Base-by-base conservation (phyloP, 352 stramenopile genomes). In the Globisporangium solare region DNA sequence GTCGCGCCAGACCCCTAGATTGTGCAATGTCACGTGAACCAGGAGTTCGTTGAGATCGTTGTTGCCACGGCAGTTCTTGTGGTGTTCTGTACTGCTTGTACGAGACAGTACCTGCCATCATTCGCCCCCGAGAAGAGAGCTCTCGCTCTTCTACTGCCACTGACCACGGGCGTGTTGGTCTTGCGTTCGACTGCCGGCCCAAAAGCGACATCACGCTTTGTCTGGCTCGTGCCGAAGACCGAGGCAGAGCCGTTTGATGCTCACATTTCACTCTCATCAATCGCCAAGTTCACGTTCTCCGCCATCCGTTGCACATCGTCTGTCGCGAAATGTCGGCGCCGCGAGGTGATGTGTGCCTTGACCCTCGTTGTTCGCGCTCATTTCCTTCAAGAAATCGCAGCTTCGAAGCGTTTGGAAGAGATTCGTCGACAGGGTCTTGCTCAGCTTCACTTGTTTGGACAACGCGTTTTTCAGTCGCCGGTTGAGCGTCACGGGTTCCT, bases 401-500 rank as follows among this genome's bases (percentile, higher is more conserved):
- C 10, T 35, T 31, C 47, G 35, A n/a, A 21, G 31, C 22, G 49
- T 24, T 7, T 31, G 21, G 31, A 61, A 31, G 1, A 54, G 35
- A n/a, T n/a, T n/a, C 21, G 46, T 21, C 45, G 47, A 39, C 20
- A 81, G 56, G 4, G 60, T 66, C 48, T 76, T 74, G 37, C 63
- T 60, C 51, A 80, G 47, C 39, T 76, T 71, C 51, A 76, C 66
- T 51, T 79, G 71, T 15, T 67, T 51, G 45, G 73, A 53, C 21
- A 83, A 24, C 15, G 69, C 66, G 7, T 59, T 60, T 40, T 76
- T 76, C 17, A 83, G 66, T 20, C 64, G 68, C n/a, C 63, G 61
- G 56, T 83, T 83, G 47, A 73, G 58, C 40, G 68, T 51, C 45
- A 79, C 70, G 1, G 73, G 63, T 13, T 67, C 53, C 61, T 77